phyloP scores from a whole-genome alignment of 768 basidiomycete species.

The Tulasnella sp. region DNA sequence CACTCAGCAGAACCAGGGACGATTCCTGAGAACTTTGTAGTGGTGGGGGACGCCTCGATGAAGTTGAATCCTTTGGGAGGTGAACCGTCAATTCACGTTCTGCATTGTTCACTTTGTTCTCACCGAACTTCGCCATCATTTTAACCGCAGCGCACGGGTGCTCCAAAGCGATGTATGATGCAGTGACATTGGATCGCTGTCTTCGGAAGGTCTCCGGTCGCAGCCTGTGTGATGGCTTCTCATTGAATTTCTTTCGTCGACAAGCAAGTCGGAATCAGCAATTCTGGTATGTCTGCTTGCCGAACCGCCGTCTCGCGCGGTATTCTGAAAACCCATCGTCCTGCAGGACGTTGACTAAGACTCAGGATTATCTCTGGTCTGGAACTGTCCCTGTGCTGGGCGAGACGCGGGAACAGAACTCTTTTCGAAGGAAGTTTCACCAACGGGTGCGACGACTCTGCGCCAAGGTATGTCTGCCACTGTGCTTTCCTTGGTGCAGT shows the following conservation, averaged over 20 bases:
- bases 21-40: slow-evolving; percentile 4
- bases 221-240: not conserved
- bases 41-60: slow-evolving; percentile 8
- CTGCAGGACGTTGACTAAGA: slow-evolving; percentile 2
- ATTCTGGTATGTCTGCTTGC: not conserved
- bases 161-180: not conserved
- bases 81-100: not conserved
- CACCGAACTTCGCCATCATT: too few species aligned
- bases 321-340: too few species aligned
- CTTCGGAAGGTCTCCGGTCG: not conserved
- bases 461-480: too few species aligned
- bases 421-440: not conserved
- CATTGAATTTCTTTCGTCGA: not conserved
- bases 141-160: not conserved
- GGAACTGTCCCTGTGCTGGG: not conserved
- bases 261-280: not conserved
- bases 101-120: too few species aligned
- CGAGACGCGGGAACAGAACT: not conserved
- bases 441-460: too few species aligned
- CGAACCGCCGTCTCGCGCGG: too few species aligned
- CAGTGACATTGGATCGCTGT: not conserved
- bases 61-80: slow-evolving; percentile 12
- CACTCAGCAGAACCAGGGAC: not conserved
- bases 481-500: too few species aligned
- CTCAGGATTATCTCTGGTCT: slow-evolving; percentile 1